phyloP scores from a whole-genome alignment of 768 basidiomycete genomes.

The Scleroderma bovista region DNA sequence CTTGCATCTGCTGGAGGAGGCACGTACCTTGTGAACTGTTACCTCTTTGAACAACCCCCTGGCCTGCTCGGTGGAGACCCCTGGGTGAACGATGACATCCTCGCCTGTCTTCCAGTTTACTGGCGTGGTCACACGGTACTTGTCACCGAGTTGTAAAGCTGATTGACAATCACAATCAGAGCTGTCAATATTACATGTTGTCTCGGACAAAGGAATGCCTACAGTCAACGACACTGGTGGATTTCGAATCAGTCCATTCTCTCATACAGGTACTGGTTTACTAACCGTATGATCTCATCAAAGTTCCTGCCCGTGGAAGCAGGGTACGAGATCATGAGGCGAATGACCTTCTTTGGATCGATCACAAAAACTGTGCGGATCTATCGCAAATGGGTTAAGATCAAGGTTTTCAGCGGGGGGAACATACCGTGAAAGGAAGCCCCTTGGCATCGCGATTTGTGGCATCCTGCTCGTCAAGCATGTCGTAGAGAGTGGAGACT shows the following conservation, averaged over 20 bases:
- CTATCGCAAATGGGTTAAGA: constrained; percentile 29
- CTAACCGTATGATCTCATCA: constrained; percentile 56
- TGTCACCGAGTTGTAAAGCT: constrained; percentile 89
- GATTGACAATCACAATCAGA: too few species aligned
- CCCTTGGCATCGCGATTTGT: constrained; percentile 85
- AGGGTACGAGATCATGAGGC: constrained; percentile 86
- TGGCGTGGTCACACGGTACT: constrained; percentile 79
- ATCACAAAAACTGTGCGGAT: constrained; percentile 97
- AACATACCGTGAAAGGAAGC: constrained; percentile 81
- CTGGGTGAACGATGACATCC: constrained; percentile 88
- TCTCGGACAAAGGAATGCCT: constrained; percentile 30
- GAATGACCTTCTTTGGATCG: constrained; percentile 94
- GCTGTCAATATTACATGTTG: constrained; percentile 11
- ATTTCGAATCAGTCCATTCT: constrained; percentile 6
- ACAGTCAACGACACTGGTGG: constrained; percentile 67
- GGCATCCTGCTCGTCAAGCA: constrained; percentile 93
- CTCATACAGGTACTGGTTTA: neutral
- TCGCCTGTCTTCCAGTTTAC: constrained; percentile 95
- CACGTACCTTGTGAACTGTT: constrained; percentile 68
- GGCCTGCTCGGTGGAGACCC: constrained; percentile 82
- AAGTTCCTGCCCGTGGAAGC: constrained; percentile 96
- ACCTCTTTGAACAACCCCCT: constrained; percentile 85
- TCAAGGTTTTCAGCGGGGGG: neutral
- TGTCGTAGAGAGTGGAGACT: constrained; percentile 85
- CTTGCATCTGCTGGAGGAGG: neutral